These are phyloP conservation scores for Colletotrichum tabaci DNA, from an alignment of 2,329 filamentous ascomycete species.

Conservation along the genomic window DNA sequence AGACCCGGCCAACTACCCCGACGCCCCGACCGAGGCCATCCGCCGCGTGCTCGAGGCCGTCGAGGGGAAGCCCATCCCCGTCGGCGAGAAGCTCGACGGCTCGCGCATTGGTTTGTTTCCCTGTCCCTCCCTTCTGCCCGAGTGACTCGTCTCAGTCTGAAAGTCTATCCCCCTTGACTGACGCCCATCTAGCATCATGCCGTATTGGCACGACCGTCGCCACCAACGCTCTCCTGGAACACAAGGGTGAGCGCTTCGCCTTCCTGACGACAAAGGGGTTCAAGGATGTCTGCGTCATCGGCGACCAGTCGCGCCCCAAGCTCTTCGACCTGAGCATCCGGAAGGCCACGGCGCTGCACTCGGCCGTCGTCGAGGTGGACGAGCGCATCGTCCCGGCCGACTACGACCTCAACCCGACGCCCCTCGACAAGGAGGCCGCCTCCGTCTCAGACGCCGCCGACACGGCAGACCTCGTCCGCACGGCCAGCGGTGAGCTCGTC, in stretches of 20 bases:
- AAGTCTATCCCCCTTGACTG: not conserved
- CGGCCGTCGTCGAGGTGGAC: conserved; percentile 78
- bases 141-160: no score
- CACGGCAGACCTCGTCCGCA: conserved; percentile 67
- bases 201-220: conserved; percentile 84
- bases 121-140: not conserved
- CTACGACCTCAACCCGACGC: conserved; percentile 75
- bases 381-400: conserved; percentile 81
- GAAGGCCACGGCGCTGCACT: conserved; percentile 78
- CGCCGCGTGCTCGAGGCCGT: conserved; percentile 75
- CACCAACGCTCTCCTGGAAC: conserved; percentile 81
- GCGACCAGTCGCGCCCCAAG: conserved; percentile 79
- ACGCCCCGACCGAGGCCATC: conserved; percentile 81
- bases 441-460: conserved; percentile 49
- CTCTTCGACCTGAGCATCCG: conserved; percentile 80
- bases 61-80: conserved; percentile 69
- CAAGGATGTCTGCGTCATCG: conserved; percentile 80
- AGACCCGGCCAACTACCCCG: conserved; percentile 78
- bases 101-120: conserved; percentile 49
- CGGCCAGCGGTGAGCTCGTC: conserved; percentile 76
- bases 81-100: conserved; percentile 51
- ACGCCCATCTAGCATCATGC: conserved; percentile 71
- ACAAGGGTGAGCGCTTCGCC: conserved; percentile 80
- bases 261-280: conserved; percentile 80
- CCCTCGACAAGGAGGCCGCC: conserved; percentile 61